phyloP scores from a whole-genome alignment of 257 asterid genomes.

The Leptodermis oblonga region DNA sequence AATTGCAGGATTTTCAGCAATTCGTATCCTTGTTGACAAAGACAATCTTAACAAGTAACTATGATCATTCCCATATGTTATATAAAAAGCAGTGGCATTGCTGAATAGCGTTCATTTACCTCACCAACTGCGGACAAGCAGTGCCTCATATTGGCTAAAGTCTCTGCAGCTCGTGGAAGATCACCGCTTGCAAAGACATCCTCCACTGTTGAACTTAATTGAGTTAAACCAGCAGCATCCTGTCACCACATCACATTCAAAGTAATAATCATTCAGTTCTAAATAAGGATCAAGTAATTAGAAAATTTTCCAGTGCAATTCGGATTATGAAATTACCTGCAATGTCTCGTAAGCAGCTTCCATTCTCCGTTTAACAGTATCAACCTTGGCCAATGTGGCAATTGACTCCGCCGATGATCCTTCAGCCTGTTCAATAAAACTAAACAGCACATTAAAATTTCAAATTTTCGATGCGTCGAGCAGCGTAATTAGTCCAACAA shows the following conservation, averaged over 20 bases:
- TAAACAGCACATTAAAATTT: background rate
- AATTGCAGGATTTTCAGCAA: conserved; percentile 5
- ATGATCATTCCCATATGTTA: background rate
- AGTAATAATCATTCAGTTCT: background rate
- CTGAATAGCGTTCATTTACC: conserved; percentile 33
- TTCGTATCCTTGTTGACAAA: too few relatives aligned
- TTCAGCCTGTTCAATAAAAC: conserved; percentile 60
- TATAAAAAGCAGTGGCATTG: background rate
- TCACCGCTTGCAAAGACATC: conserved; percentile 98
- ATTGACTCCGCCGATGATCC: conserved; percentile 95
- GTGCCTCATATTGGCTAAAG: conserved; percentile 95
- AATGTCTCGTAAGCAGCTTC: conserved; percentile 94
- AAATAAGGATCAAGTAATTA: background rate
- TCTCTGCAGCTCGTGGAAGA: conserved; percentile 97
- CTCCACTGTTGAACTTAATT: conserved; percentile 94
- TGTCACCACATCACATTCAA: conserved; percentile 20
- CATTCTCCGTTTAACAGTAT: conserved; percentile 94
- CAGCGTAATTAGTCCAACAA: background rate
- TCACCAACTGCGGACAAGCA: conserved; percentile 98
- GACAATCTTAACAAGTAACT: background rate
- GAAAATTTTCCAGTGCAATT: background rate
- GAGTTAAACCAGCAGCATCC: conserved; percentile 99
- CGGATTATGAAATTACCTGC: conserved; percentile 49
- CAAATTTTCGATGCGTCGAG: background rate
- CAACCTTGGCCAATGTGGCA: conserved; percentile 84